Conservation (phyloP, 371 early-diverging fungal genomes). For the Mortierella sp. region DNA sequence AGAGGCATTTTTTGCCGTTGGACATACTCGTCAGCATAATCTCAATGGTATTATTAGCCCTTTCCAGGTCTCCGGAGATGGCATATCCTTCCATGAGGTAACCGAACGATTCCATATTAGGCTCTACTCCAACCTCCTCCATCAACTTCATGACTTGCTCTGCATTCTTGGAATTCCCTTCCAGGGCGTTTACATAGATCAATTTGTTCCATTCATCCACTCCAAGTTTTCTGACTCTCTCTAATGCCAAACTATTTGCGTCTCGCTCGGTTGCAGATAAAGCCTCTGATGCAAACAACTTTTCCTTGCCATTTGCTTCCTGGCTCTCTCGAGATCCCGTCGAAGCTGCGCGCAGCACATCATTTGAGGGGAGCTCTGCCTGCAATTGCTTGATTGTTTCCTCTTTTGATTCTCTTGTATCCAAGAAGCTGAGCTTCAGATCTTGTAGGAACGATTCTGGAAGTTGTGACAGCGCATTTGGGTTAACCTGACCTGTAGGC, state of each 20-base stretch:
- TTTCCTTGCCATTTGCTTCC: not conserved
- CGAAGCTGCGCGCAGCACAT: slow-evolving; percentile 25
- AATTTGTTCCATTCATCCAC: slow-evolving; percentile 70
- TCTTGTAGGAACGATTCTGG: slow-evolving; percentile 49
- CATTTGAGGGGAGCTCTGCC: slow-evolving; percentile 19
- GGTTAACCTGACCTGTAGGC: slow-evolving; percentile 12
- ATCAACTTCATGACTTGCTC: slow-evolving; percentile 79
- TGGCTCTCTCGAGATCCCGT: not conserved
- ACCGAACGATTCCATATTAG: slow-evolving; percentile 76
- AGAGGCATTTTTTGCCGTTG: not conserved
- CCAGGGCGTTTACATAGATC: slow-evolving; percentile 81
- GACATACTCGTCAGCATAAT: slow-evolving; percentile 52
- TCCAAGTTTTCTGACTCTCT: slow-evolving; percentile 28
- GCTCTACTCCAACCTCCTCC: slow-evolving; percentile 70
- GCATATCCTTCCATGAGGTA: slow-evolving; percentile 88
- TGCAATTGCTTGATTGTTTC: slow-evolving; percentile 32
- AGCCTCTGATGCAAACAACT: not conserved
- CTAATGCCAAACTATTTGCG: slow-evolving; percentile 9
- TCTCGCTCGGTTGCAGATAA: slow-evolving; percentile 11
- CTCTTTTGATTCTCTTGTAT: slow-evolving; percentile 31
- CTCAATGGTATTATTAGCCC: slow-evolving; percentile 69
- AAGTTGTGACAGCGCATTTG: slow-evolving; percentile 28
- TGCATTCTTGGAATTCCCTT: slow-evolving; percentile 76
- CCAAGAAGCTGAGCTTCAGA: slow-evolving; percentile 37
- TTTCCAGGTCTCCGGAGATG: slow-evolving; percentile 71